Evolutionary conservation across 2,329 filamentous ascomycete genomes (phyloP), one percentile per base, ranked within the genome.

Genomic region (Aspergillus sp.): DNA sequence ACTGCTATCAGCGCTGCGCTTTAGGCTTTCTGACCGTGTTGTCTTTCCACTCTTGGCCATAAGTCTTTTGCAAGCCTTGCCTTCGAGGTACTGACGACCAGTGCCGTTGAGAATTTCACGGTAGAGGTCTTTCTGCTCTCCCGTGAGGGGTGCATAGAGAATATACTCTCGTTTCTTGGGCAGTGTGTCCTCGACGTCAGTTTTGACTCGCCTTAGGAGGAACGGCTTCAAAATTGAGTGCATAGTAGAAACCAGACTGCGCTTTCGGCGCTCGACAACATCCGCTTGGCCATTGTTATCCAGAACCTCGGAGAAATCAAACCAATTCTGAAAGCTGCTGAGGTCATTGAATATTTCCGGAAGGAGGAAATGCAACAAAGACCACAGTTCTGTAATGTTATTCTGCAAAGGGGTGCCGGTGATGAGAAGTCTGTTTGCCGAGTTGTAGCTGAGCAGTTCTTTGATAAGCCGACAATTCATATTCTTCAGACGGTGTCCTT

Each of bases 101-200:
- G 90, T 94, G 41, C 86, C 82, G 54, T 95, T 89, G 1, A 97
- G 70, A 46, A 91, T 95, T 11, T 86, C 79, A 27, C 90, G 79
- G 60, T 98, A 98, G 0, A 98, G 69, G 44, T 96, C 91, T 2
- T 90, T 88, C 61, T 98, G 93, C 53, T 93, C 89, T 26, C 83
- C 79, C 0, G 90, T 95, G 68, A 98, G 82, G 0, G 93, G 93
- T 0, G 93, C 93, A 57, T 93, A 97, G 0, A 98, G 72, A 3
- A 98, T 87, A 53, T 98, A 98, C 64, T 98, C 93, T 27, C 93
- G 81, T 72, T 98, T 98, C 68, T 91, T 94, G 0, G 93, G 93
- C n/a, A 98, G 75, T 38, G 89, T 81, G 2, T 84, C 84, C 43
- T 95, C 91, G 0, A 98, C 93, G 58, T 98, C 93, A 0, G 88